Conservation (phyloP, 345 rosid genomes). For the Combretum micranthum region DNA sequence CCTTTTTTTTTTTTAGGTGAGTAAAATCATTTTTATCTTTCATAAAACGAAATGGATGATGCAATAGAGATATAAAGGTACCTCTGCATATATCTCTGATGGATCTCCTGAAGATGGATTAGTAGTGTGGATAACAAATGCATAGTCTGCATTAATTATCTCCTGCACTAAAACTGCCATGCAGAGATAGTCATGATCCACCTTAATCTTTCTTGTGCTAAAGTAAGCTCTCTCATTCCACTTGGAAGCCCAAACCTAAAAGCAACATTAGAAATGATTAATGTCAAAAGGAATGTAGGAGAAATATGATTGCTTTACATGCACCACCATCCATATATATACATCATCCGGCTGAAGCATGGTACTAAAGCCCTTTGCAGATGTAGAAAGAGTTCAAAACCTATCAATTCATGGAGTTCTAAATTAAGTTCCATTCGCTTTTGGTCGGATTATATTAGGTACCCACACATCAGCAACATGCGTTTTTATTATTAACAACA, state of each 20-base stretch:
- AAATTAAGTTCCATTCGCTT: too few species aligned
- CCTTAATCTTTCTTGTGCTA: conserved; percentile 79
- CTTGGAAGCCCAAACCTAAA: conserved; percentile 98
- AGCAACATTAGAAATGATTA: background rate
- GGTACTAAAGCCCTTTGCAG: too few species aligned
- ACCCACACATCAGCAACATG: too few species aligned
- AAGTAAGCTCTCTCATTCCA: conserved; percentile 99
- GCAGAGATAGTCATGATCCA: conserved; percentile 91
- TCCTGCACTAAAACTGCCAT: conserved; percentile 99
- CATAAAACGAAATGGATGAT: background rate
- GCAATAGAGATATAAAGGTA: conserved; percentile 13
- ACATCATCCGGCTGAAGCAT: too few species aligned
- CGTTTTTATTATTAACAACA: too few species aligned
- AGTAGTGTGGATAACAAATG: conserved; percentile 94
- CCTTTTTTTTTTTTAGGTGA: too few species aligned
- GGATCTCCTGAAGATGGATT: conserved; percentile 93
- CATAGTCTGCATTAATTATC: conserved; percentile 89
- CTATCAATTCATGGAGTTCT: too few species aligned
- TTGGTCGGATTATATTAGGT: too few species aligned
- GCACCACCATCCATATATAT: too few species aligned
- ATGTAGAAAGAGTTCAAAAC: too few species aligned
- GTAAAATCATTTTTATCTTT: too few species aligned
- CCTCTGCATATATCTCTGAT: conserved; percentile 96
- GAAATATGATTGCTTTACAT: background rate
- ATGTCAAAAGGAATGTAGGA: background rate